These are phyloP conservation scores for Cryomyces minteri DNA, from an alignment of 495 filamentous ascomycete species.

Conservation along the genomic window DNA sequence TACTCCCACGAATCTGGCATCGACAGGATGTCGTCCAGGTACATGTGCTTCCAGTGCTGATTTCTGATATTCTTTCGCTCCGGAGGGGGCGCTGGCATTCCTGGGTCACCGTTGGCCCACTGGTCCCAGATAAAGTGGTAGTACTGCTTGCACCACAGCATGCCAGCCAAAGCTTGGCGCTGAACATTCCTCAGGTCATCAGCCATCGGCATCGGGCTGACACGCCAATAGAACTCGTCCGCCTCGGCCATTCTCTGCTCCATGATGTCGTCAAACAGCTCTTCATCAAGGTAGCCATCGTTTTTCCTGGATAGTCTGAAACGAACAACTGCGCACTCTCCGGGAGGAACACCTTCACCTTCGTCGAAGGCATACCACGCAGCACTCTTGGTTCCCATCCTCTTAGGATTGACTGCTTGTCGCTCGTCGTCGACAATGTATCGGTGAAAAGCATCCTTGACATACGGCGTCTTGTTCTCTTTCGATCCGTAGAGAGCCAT, in stretches of 20 bases:
- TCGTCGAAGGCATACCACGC: conserved; percentile 90
- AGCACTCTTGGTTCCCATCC: conserved; percentile 70
- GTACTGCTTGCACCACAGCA: conserved; percentile 97
- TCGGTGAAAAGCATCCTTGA: conserved; percentile 90
- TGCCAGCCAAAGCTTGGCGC: conserved; percentile 79
- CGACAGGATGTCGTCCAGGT: conserved; percentile 84
- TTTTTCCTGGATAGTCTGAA: conserved; percentile 66
- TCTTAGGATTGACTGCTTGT: conserved; percentile 59
- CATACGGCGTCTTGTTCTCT: conserved; percentile 62
- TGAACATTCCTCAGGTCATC: conserved; percentile 93
- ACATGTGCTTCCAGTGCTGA: conserved; percentile 76
- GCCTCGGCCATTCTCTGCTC: conserved; percentile 72
- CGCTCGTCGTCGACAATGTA: conserved; percentile 71
- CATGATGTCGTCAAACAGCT: conserved; percentile 78
- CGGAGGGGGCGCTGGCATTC: conserved; percentile 63
- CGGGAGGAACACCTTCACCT: conserved; percentile 65
- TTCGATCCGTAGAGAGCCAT: conserved; percentile 48
- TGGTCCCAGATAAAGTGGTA: conserved; percentile 96
- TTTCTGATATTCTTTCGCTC: conserved; percentile 70
- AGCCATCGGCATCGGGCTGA: conserved; percentile 85
- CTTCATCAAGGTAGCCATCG: conserved; percentile 69
- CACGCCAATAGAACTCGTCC: conserved; percentile 86
- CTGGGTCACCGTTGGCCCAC: conserved; percentile 71
- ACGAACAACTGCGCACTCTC: conserved; percentile 87
- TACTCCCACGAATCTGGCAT: conserved; percentile 99